Evolutionary conservation across 164 flowering plant genomes (phyloP), one percentile per base, ranked within the genome.

Genomic region (Macadamia integrifolia): DNA sequence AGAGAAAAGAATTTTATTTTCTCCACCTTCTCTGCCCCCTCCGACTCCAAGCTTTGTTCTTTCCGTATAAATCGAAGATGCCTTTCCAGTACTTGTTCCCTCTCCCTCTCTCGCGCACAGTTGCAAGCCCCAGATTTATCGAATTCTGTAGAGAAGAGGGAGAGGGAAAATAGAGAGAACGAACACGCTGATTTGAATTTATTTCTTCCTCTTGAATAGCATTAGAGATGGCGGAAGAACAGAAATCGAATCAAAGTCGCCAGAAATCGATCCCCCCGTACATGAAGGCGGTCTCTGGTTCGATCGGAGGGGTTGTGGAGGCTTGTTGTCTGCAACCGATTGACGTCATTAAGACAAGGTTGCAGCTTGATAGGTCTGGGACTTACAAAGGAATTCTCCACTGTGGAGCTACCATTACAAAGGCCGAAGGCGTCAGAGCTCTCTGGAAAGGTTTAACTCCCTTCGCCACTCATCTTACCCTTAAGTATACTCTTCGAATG

Each of bases 401-500:
- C 71, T 94, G 99, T 67, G 99, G 99, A n/a, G 1, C 81, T 71
- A 92, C 90, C 35, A 70, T 89, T 0, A 30, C 48, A 0, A 61
- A 75, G 10, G 82, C 88, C 3, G 99, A 92, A 70, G 99, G 99
- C 28, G 90, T 92, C 9, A 79, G 98, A 23, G 97, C 99, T 17
- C 77, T 94, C 42, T 94, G 99, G 99, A 94, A 94, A 74, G 99
- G 99, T 0, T 69, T 94, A 65, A 94, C 99, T 1, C 99, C 99
- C 4, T 94, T 92, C 67, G 93, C 98, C 6, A 92, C 99, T 17
- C 99, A 94, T 71, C 78, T 94, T 31, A 94, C 99, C 3, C 81
- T 91, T 30, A 93, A 93, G 72, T 93, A 93, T 71, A 70, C 98
- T 53, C 88, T 93, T 28, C 81, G 99, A 6, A 94, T 94, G 99